These are phyloP conservation scores for Paraphysoderma sedebokerense DNA, from an alignment of 371 early-diverging fungal species.

Conservation along the genomic window DNA sequence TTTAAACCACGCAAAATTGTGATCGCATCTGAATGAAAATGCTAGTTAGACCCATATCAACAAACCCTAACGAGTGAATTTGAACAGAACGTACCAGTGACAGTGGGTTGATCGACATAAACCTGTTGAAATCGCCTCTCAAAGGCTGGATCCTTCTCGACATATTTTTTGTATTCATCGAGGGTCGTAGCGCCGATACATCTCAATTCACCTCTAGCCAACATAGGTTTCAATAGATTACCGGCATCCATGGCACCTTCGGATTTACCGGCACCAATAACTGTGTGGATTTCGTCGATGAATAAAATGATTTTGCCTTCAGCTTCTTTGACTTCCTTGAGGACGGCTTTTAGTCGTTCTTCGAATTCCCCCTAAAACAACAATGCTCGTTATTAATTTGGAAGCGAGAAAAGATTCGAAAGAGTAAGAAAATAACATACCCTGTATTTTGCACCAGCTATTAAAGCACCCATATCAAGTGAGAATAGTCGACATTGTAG, in stretches of 20 bases:
- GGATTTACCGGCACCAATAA: conserved; percentile 79
- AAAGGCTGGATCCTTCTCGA: conserved; percentile 81
- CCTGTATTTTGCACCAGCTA: conserved; percentile 31
- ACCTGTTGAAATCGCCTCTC: conserved; percentile 72
- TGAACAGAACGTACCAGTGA: conserved; percentile 48
- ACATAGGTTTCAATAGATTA: conserved; percentile 71
- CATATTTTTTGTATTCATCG: conserved; percentile 66
- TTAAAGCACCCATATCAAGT: conserved; percentile 91
- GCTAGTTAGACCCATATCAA: no score
- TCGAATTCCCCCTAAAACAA: conserved; percentile 86
- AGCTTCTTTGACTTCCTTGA: conserved; percentile 88
- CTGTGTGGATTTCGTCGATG: conserved; percentile 97
- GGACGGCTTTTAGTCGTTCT: conserved; percentile 90
- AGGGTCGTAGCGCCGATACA: conserved; percentile 78
- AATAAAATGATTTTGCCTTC: conserved; percentile 87
- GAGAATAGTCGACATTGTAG: conserved; percentile 74
- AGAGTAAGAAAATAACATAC: not conserved
- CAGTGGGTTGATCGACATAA: conserved; percentile 52
- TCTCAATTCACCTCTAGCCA: conserved; percentile 66
- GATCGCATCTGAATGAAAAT: no score
- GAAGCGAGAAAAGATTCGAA: not conserved
- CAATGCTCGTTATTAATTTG: not conserved
- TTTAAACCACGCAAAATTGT: conserved; percentile 66
- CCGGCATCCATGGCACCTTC: conserved; percentile 88
- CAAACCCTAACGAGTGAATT: no score